A percentile compares a stretch with the other conserved stretches of the same genome.
Evolutionary conservation across 805 yeast genomes (phyloP).

Genomic region (Wickerhamiella parazyma): DNA sequence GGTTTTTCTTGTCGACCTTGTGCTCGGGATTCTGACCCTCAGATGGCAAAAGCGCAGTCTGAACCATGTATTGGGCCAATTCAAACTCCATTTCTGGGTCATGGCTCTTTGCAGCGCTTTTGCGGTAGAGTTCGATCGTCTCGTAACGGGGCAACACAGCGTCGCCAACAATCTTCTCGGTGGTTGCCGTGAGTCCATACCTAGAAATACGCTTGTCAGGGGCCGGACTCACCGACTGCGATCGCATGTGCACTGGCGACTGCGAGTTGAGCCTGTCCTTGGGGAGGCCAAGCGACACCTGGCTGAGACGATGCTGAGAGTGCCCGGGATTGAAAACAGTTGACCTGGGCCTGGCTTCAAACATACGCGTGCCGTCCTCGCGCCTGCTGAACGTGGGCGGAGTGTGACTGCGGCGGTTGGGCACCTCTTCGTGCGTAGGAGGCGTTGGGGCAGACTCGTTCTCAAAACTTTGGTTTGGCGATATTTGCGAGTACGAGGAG

Average conservation of each 20-base stretch:
- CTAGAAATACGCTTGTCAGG: not conserved
- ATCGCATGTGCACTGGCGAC: not conserved
- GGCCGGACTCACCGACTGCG: not conserved
- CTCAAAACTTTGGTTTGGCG: not conserved
- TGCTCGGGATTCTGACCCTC: not conserved
- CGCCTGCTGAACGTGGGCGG: not conserved
- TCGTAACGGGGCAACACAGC: conserved; percentile 56
- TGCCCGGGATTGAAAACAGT: not conserved
- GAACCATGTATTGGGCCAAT: conserved; percentile 81
- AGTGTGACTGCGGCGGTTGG: not conserved
- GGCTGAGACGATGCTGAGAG: not conserved
- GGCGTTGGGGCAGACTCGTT: not conserved
- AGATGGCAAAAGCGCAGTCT: conserved; percentile 48
- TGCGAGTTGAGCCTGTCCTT: not conserved
- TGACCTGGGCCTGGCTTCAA: conserved; percentile 2
- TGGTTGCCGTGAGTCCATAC: conserved; percentile 1
- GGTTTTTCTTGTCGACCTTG: conserved; percentile 1
- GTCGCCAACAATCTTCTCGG: conserved; percentile 10
- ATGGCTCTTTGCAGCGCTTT: conserved; percentile 69
- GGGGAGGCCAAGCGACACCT: not conserved
- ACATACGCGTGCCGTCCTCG: conserved; percentile 1
- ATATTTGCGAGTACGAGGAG: not conserved
- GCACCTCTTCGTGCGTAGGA: not conserved
- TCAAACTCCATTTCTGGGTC: conserved; percentile 82
- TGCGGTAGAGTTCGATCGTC: conserved; percentile 75